These are phyloP conservation scores for Ceratocystis cacaofunesta DNA, from an alignment of 2,329 filamentous ascomycete genomes.

Conservation along the genomic window DNA sequence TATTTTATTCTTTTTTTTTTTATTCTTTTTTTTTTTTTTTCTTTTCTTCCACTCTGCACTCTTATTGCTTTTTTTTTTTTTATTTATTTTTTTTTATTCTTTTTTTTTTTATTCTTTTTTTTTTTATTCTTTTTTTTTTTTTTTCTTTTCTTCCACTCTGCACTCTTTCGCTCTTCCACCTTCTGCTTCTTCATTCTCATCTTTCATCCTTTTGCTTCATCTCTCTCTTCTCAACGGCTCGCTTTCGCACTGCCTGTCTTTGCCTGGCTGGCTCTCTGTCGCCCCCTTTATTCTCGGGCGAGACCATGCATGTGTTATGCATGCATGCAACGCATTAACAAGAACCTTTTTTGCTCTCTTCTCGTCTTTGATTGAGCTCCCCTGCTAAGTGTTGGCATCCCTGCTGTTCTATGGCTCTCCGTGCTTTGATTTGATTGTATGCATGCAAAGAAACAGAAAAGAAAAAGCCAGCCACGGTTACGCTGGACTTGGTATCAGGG, in stretches of 20 bases:
- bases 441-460: background rate
- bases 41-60: background rate
- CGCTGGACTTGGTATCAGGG: too few species aligned
- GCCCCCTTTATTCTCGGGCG: background rate
- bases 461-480: background rate
- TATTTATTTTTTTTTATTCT: too few species aligned
- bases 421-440: background rate
- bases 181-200: background rate
- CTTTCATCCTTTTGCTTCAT: too few species aligned
- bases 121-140: background rate
- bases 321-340: background rate
- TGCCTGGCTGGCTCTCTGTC: too few species aligned
- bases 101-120: background rate
- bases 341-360: background rate
- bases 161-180: background rate
- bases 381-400: too few species aligned
- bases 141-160: background rate
- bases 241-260: too few species aligned
- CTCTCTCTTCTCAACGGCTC: background rate
- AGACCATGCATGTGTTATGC: background rate
- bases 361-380: too few species aligned
- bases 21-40: background rate
- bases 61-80: background rate
- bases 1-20: background rate
- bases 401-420: too few species aligned